Base-by-base conservation (phyloP, 2,329 filamentous ascomycete species). In the Aspergillus tamarii region DNA sequence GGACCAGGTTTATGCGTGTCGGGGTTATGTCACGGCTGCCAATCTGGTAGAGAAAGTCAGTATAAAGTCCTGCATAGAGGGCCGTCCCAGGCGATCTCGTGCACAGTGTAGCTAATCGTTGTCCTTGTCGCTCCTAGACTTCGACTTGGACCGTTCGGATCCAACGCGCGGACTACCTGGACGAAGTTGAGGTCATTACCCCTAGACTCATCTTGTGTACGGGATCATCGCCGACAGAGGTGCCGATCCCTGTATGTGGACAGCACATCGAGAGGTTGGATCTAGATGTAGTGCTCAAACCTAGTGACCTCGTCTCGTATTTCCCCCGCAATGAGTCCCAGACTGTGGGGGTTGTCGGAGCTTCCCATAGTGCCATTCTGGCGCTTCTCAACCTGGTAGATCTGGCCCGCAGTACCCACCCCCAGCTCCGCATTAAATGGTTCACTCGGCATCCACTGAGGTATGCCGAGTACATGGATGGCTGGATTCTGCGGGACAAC, bases 401-500 rank as follows among this genome's bases (percentile, higher is more conserved):
- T 6, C 79, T 89, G 6, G 84, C 84, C 12, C 75, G 75, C 26
- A 79, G 80, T 34, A 82, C 82, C 0, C 86, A 88, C 64, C 83
- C 85, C 0, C 72, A 81, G 7, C 78, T 89, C 3, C 81, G 80
- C 34, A 80, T 89, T 60, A 85, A 84, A 69, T 89, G 87, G 87
- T 88, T 89, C 74, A 87, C 79, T 34, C 82, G 88, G n/a, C 84
- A 87, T 67, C 75, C 81, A 1, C 80, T 89, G 11, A 84, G 85
- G 28, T 90, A 89, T 66, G 88, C 88, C 19, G 83, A 86, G 69
- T 85, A 84, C 72, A 85, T 81, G 76, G 86, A 88, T 65, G 86
- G 85, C 62, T 89, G 87, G 86, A 88, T 89, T 64, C 75, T 88
- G 30, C 83, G 85, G 60, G 88, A 90, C 71, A 90, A 89, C 74